These are phyloP conservation scores for Medicago ruthenica DNA, from an alignment of 306 rosid genomes.

Conservation along the genomic window DNA sequence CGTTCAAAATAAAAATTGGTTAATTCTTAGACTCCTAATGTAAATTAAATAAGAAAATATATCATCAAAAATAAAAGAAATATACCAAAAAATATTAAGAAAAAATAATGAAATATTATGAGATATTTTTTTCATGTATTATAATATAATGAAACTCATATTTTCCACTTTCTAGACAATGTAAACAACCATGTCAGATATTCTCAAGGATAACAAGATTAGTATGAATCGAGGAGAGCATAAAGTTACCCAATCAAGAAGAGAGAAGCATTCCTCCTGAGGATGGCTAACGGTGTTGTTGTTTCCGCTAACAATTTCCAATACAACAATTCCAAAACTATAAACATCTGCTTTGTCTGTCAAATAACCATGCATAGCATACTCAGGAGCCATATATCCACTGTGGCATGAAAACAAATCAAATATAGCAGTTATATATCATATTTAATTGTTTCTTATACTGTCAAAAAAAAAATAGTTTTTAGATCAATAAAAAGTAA, in stretches of 20 bases:
- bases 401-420: slow-evolving; percentile 39
- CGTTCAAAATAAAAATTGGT: not conserved
- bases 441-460: not conserved
- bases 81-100: not conserved
- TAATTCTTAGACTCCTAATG: not conserved
- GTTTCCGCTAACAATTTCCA: slow-evolving; percentile 44
- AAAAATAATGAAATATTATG: not conserved
- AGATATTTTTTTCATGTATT: not conserved
- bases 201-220: not conserved
- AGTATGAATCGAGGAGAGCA: not conserved
- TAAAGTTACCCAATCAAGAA: slow-evolving; percentile 58
- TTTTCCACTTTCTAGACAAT: slow-evolving; percentile 2
- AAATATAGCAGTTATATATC: not conserved
- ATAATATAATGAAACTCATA: not conserved
- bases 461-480: not conserved
- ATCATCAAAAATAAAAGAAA: not conserved
- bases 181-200: slow-evolving; percentile 18
- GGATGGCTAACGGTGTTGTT: slow-evolving; percentile 42
- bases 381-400: slow-evolving; percentile 67
- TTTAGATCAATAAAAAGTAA: not conserved
- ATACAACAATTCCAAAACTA: slow-evolving; percentile 60
- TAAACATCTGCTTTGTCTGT: slow-evolving; percentile 79
- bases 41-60: not conserved
- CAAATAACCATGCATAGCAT: slow-evolving; percentile 71
- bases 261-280: slow-evolving; percentile 47